Evolutionary conservation across 495 filamentous ascomycete species (phyloP), one percentile per base, ranked within the genome.

Genomic region (Aspergillus biplanus): DNA sequence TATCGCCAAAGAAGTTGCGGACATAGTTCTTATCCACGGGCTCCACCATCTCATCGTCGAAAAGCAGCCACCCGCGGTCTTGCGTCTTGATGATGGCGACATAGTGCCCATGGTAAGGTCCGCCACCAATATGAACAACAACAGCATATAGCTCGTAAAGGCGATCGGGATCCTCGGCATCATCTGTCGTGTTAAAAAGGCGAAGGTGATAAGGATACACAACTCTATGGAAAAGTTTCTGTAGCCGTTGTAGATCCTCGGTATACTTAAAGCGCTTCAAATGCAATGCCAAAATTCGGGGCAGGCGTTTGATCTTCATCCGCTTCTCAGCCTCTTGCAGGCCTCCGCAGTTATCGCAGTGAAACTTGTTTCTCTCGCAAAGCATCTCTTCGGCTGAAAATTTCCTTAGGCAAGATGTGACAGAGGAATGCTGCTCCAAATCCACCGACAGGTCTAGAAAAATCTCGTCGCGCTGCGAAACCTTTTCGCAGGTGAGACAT

Each of bases 351-450:
- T 92, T 92, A 71, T 99, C 95, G 74, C 95, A 99, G 71, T 98
- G 95, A 66, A 99, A 99, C 67, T 99, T 96, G 79, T 99, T 99
- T 59, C 92, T 85, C 76, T 99, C 95, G 70, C 95, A 98, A 59
- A 99, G 87, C 96, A 97, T 97, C 76, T 99, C 95, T 67, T 97
- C 95, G 37, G 93, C 93, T 0, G 95, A 99, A 71, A 99, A 99
- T 62, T 96, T 97, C 35, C 90, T 85, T 56, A 99, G 78, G 73
- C 95, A 99, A 13, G 96, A 92, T 4, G 95, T 98, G 3, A 99
- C 95, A 0, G 96, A 98, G 4, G 93, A 92, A 75, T 99, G 93
- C 69, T 97, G 90, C 63, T 96, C 92, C 16, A 99, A 79, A 74
- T 99, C 95, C 56, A 99, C 96, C 6, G 96, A 97, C 34, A 99